These are phyloP conservation scores for Cicer judaicum DNA, from an alignment of 306 rosid species.

Conservation along the genomic window DNA sequence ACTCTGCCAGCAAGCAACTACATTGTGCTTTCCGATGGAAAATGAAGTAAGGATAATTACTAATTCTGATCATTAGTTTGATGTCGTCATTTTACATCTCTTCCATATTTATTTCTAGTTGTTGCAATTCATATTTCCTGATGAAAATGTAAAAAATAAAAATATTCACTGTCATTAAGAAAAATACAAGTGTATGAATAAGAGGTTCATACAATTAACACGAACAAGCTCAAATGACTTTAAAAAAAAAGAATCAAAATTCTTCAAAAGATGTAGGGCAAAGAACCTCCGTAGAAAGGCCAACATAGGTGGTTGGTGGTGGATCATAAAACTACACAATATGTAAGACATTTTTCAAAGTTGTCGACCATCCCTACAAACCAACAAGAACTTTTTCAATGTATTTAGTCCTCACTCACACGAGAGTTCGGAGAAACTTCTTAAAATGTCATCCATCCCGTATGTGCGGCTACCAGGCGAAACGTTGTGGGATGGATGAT, in stretches of 20 bases:
- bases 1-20: conserved; percentile 20
- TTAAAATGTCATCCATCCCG: too few relatives aligned
- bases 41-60: conserved; percentile 18
- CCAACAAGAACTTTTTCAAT: too few relatives aligned
- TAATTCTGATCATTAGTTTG: conserved; percentile 14
- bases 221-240: conserved; percentile 5
- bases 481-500: too few relatives aligned
- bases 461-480: too few relatives aligned
- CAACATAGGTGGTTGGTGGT: conserved; percentile 8
- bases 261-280: conserved; percentile 44
- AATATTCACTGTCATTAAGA: conserved; percentile 11
- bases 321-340: conserved; percentile 48
- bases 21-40: conserved; percentile 33
- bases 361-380: too few relatives aligned
- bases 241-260: conserved; percentile 46
- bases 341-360: conserved; percentile 1
- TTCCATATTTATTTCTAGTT: not conserved
- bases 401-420: too few relatives aligned
- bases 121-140: conserved; percentile 9
- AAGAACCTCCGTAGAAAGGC: conserved; percentile 39
- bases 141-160: conserved; percentile 26
- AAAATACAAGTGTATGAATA: conserved; percentile 43
- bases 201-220: conserved; percentile 42
- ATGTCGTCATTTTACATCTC: conserved; percentile 17
- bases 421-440: too few relatives aligned